phyloP scores from a whole-genome alignment of 2,329 filamentous ascomycete species.

The Arthrobotrys musiformis region DNA sequence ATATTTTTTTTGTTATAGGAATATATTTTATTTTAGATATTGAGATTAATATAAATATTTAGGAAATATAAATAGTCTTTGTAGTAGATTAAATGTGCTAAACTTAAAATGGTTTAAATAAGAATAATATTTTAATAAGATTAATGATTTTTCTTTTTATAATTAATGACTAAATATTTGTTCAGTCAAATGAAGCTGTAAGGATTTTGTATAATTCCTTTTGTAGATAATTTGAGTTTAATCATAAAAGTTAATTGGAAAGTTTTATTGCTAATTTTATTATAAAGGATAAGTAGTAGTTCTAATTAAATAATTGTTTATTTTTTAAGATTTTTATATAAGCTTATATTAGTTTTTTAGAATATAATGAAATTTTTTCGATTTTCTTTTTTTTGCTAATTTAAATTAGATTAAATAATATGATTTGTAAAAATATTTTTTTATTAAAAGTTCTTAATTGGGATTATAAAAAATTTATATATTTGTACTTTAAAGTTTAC shows the following conservation, averaged over 20 bases:
- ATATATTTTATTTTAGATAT: background rate
- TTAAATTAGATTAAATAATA: slow-evolving; percentile 1
- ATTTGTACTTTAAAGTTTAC: background rate
- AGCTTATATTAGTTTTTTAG: background rate
- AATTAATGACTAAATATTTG: background rate
- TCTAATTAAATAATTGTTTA: background rate
- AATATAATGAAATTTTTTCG: slow-evolving; percentile 1
- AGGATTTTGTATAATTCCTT: background rate
- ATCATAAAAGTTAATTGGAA: background rate
- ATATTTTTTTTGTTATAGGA: background rate
- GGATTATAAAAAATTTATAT: background rate
- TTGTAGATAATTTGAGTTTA: background rate
- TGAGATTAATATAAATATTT: background rate
- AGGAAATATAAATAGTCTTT: background rate
- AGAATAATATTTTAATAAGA: background rate
- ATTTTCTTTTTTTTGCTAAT: background rate
- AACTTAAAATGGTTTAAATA: background rate
- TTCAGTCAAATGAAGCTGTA: background rate
- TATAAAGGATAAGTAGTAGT: slow-evolving; percentile 1
- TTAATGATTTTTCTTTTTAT: background rate
- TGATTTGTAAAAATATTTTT: slow-evolving; percentile 5
- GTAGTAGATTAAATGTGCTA: background rate
- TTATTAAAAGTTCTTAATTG: background rate
- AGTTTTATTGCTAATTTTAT: slow-evolving; percentile 9
- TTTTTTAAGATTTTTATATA: slow-evolving; percentile 1